Evolutionary conservation across 148 eudicot genomes (phyloP).

Genomic region (Limonium bicolor): DNA sequence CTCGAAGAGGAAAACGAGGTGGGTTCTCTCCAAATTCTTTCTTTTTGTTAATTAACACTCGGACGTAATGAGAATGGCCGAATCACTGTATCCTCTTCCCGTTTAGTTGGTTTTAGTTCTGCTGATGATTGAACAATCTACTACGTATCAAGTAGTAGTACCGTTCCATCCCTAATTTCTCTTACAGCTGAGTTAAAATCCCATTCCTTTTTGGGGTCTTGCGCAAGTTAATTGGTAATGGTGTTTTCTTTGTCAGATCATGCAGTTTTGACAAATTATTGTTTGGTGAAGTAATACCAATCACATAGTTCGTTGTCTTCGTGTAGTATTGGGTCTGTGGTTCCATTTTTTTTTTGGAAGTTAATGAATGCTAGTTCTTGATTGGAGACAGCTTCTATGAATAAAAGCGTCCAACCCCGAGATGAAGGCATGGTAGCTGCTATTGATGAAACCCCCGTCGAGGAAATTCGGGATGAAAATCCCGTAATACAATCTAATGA

Average conservation of each 20-base stretch:
- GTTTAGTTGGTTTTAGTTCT: not conserved
- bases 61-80: not conserved
- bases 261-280: no score
- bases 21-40: not conserved
- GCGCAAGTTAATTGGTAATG: no score
- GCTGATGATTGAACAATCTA: not conserved
- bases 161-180: no score
- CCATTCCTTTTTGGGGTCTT: not conserved
- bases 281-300: no score
- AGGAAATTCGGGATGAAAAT: conserved; percentile 14
- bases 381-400: conserved; percentile 26
- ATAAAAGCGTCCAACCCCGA: conserved; percentile 38
- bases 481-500: conserved; percentile 27
- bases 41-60: not conserved
- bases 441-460: conserved; percentile 24
- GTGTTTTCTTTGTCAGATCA: no score
- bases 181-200: not conserved
- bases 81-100: not conserved
- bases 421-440: conserved; percentile 21
- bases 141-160: no score
- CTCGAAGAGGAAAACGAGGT: conserved; percentile 53
- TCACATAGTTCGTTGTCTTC: not conserved
- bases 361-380: conserved; percentile 10
- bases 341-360: not conserved
- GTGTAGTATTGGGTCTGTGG: not conserved